Evolutionary conservation across 1,139 yeast genomes (phyloP), one percentile per base, ranked within the genome.

Genomic region (Zygosaccharomyces pseudobailii): DNA sequence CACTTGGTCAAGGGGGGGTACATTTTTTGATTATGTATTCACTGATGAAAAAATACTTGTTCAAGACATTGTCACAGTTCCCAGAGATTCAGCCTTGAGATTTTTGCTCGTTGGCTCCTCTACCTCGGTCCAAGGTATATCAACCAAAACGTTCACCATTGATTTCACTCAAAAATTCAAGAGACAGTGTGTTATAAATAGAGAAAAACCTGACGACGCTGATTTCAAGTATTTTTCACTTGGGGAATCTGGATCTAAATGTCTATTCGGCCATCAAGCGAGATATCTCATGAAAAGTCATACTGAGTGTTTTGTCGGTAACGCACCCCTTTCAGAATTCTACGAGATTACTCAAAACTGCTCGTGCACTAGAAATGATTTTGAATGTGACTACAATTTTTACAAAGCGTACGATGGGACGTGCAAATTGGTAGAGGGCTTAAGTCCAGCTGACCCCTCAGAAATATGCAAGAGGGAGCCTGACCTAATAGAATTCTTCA

Each of bases 361-460:
- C 69, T 62, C 84, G 1, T 92, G 99, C 70, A 77, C 94, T 0
- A 78, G 96, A 66, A 76, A 79, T 48, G 99, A 92, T 67, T 94
- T 74, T 61, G 99, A 92, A 68, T 92, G 99, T 75, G 98, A 92
- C 63, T 87, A 80, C 71, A 90, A 90, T 67, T 90, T 73, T 65
- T 79, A 67, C 51, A 78, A 84, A 53, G 82, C 80, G 32, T 61
- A 64, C 1, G 97, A 89, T 63, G 95, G 95, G 19, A 84, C 95
- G 0, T 94, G 99, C 70, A 82, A 84, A 62, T 74, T 90, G 41
- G 85, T 88, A 10, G 70, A 75, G 5, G 97, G 97, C 0, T 70
- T 80, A 36, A 62, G 75, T 6, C 87, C 96, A 7, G 74, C 78
- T 6, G 88, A 85, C 55, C 81, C 82, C 41, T 72, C 76, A 8